Percentiles rank a stretch among this genome's conserved stretches.
Conservation (phyloP, 169 alveolate genomes). For the Hammondia hammondi region DNA sequence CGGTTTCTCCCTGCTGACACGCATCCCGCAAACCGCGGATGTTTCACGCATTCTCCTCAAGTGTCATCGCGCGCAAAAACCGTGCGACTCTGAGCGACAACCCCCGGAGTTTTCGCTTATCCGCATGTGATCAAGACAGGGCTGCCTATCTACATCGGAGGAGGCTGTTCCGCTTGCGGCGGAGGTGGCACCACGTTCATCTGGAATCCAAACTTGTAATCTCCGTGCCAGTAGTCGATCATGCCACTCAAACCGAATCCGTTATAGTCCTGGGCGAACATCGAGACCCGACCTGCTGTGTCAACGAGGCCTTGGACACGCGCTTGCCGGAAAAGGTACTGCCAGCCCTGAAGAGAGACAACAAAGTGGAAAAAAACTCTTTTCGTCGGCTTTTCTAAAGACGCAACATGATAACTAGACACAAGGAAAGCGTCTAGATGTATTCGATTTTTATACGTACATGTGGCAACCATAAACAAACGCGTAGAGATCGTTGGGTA, state of each 20-base stretch:
- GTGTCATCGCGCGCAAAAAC: neutral
- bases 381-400: no score
- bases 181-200: conserved; percentile 91
- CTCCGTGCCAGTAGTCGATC: conserved; percentile 88
- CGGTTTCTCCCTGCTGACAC: no score
- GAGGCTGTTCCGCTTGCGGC: conserved; percentile 27
- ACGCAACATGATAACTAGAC: no score
- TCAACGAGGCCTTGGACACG: conserved; percentile 91
- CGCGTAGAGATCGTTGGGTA: no score
- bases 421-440: no score
- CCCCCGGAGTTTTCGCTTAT: neutral
- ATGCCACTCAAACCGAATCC: conserved; percentile 92
- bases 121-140: neutral
- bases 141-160: neutral
- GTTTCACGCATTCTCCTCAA: neutral
- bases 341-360: conserved; percentile 84
- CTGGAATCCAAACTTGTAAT: conserved; percentile 91
- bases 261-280: conserved; percentile 87
- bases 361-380: no score
- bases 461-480: no score
- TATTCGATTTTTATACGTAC: no score
- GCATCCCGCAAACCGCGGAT: neutral
- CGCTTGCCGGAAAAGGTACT: conserved; percentile 91
- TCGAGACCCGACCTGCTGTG: conserved; percentile 89
- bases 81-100: neutral